A percentile compares a stretch with the other conserved stretches of the same genome.
Evolutionary conservation across 2,329 filamentous ascomycete genomes (phyloP).

Genomic region (Aspergillus sclerotialis): DNA sequence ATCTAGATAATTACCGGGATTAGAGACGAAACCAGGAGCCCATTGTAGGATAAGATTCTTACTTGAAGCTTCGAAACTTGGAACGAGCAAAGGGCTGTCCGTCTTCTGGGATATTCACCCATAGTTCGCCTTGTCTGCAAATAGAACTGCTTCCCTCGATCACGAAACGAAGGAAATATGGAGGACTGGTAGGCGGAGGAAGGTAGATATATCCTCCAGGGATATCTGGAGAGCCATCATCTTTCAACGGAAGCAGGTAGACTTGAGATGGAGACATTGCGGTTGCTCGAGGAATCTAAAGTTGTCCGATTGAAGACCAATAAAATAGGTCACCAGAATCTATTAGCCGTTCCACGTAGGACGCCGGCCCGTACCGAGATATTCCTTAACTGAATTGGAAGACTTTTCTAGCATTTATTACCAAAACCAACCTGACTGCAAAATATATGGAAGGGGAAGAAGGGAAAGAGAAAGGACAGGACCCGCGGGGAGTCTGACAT

Average conservation of each 20-base stretch:
- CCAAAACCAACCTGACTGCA: no score
- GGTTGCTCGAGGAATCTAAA: background rate
- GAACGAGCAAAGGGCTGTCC: conserved; percentile 70
- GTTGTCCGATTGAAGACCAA: no score
- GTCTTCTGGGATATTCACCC: conserved; percentile 86
- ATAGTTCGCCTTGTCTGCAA: conserved; percentile 86
- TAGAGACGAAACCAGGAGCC: conserved; percentile 10
- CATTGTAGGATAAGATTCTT: conserved; percentile 27
- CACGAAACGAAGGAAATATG: conserved; percentile 76
- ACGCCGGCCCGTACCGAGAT: no score
- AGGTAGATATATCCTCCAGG: conserved; percentile 88
- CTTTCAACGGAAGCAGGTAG: conserved; percentile 83
- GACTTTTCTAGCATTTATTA: no score
- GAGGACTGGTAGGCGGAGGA: conserved; percentile 64
- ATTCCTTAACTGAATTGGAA: no score
- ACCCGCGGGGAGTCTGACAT: no score
- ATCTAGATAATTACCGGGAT: conserved; percentile 36
- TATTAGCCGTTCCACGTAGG: no score
- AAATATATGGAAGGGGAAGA: no score
- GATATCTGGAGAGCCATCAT: conserved; percentile 86
- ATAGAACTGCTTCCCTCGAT: conserved; percentile 95
- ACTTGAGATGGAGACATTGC: conserved; percentile 44
- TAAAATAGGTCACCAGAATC: no score
- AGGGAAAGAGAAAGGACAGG: no score
- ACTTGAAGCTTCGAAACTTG: conserved; percentile 85